Conservation (phyloP, 2,329 filamentous ascomycete genomes). For the Daldinia sp. region DNA sequence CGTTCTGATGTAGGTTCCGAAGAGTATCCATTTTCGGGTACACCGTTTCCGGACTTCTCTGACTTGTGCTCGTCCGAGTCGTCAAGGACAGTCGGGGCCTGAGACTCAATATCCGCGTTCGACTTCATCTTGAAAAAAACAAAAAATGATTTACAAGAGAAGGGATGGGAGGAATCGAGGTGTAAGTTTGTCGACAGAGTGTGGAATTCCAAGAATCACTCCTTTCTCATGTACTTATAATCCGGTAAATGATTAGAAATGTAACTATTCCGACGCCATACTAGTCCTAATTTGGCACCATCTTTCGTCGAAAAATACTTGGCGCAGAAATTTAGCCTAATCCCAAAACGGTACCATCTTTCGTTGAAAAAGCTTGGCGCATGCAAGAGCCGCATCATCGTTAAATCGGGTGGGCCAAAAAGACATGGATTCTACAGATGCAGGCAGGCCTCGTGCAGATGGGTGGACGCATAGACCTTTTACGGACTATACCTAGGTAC, state of each 20-base stretch:
- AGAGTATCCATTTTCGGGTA: slow-evolving; percentile 10
- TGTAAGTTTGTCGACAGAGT: slow-evolving; percentile 4
- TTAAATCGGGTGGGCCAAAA: not conserved
- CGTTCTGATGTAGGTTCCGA: slow-evolving; percentile 21
- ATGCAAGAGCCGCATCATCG: slow-evolving; percentile 4
- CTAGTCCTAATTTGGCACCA: slow-evolving; percentile 33
- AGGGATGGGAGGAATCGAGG: not conserved
- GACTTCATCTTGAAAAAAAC: slow-evolving; percentile 15
- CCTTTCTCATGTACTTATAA: slow-evolving; percentile 4
- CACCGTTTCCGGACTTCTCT: slow-evolving; percentile 12
- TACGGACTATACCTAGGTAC: slow-evolving; percentile 2
- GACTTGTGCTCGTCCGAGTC: slow-evolving; percentile 20
- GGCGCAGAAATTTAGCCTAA: slow-evolving; percentile 14
- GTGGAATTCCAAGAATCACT: slow-evolving; percentile 4
- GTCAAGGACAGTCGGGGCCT: slow-evolving; percentile 14
- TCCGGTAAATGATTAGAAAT: slow-evolving; percentile 5
- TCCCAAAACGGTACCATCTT: slow-evolving; percentile 2
- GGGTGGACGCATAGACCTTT: not conserved
- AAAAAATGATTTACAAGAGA: not conserved
- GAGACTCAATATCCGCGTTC: slow-evolving; percentile 22
- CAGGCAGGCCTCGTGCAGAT: not conserved
- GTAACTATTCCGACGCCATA: not conserved
- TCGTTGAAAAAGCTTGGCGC: not conserved
- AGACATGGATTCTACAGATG: not conserved
- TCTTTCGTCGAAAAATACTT: slow-evolving; percentile 35